Evolutionary conservation across 129 eudicot species (phyloP).

Genomic region (Kitagawia praeruptora): DNA sequence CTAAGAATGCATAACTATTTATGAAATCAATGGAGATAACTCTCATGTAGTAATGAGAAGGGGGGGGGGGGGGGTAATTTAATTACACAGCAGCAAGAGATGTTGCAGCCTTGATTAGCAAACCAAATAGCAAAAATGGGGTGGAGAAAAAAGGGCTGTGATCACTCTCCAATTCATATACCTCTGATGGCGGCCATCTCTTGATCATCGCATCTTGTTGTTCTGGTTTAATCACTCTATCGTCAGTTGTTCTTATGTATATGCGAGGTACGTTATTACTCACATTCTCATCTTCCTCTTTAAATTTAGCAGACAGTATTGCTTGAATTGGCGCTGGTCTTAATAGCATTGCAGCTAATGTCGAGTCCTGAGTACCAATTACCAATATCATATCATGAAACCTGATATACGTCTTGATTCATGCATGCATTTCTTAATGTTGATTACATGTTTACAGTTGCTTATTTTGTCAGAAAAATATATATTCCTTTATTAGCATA

Average conservation of each 20-base stretch:
- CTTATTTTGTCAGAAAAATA: background rate
- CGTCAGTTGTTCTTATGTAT: constrained; percentile 51
- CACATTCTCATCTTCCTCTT: constrained; percentile 24
- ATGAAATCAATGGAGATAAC: background rate
- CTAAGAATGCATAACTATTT: background rate
- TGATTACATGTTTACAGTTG: background rate
- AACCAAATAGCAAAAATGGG: constrained; percentile 54
- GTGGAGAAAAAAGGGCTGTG: constrained; percentile 75
- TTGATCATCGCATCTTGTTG: constrained; percentile 74
- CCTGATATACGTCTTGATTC: background rate
- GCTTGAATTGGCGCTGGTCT: constrained; percentile 58
- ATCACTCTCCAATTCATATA: constrained; percentile 56
- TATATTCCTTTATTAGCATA: background rate
- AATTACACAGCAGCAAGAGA: constrained; percentile 13
- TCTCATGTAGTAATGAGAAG: background rate
- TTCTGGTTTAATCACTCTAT: constrained; percentile 41
- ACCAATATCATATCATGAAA: background rate
- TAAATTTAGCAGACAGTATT: constrained; percentile 29
- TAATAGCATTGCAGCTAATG: constrained; percentile 60
- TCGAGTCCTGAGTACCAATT: constrained; percentile 33
- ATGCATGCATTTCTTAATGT: background rate
- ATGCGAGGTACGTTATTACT: constrained; percentile 45
- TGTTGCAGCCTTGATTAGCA: constrained; percentile 57
- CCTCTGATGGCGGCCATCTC: constrained; percentile 58
- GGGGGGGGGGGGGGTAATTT: background rate